A percentile compares a stretch with the other conserved stretches of the same genome.
Conservation (phyloP, 2,329 filamentous ascomycete genomes). For the Ophiocordyceps polyrhachis-furcata region DNA sequence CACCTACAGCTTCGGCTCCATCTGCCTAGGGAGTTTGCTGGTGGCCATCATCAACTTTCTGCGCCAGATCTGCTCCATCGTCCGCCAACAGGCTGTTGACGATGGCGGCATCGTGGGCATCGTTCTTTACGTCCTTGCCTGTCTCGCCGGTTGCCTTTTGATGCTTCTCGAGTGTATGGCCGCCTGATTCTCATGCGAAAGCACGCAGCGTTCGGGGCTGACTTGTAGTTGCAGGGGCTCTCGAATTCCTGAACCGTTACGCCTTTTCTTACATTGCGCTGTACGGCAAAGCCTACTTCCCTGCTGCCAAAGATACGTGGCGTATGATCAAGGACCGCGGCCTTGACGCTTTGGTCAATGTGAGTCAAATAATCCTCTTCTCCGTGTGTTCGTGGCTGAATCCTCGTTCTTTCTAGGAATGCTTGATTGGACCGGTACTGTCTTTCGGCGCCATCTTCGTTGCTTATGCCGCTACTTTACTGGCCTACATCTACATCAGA, state of each 20-base stretch:
- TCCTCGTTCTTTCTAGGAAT: conserved; percentile 32
- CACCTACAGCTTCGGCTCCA: conserved; percentile 85
- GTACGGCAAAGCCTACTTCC: conserved; percentile 76
- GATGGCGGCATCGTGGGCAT: conserved; percentile 61
- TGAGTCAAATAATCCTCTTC: conserved; percentile 7
- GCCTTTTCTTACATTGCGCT: conserved; percentile 85
- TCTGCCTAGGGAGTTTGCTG: conserved; percentile 68
- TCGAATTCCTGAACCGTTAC: conserved; percentile 79
- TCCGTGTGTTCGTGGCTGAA: neutral
- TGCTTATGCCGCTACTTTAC: conserved; percentile 60
- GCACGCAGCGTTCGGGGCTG: neutral
- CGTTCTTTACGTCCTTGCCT: conserved; percentile 46
- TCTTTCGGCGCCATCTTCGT: conserved; percentile 70
- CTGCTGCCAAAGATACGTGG: conserved; percentile 80
- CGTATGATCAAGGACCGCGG: conserved; percentile 81
- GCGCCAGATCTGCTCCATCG: conserved; percentile 66
- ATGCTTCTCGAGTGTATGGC: conserved; percentile 44
- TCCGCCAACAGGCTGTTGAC: conserved; percentile 38
- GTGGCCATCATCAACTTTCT: conserved; percentile 77
- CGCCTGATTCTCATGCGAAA: neutral
- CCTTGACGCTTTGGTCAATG: conserved; percentile 72
- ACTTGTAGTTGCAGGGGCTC: conserved; percentile 32
- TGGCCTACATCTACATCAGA: conserved; percentile 73
- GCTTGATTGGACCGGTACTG: conserved; percentile 55
- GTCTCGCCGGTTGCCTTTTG: conserved; percentile 60